Conservation (phyloP, 768 basidiomycete genomes). For the Grammothele lineata region DNA sequence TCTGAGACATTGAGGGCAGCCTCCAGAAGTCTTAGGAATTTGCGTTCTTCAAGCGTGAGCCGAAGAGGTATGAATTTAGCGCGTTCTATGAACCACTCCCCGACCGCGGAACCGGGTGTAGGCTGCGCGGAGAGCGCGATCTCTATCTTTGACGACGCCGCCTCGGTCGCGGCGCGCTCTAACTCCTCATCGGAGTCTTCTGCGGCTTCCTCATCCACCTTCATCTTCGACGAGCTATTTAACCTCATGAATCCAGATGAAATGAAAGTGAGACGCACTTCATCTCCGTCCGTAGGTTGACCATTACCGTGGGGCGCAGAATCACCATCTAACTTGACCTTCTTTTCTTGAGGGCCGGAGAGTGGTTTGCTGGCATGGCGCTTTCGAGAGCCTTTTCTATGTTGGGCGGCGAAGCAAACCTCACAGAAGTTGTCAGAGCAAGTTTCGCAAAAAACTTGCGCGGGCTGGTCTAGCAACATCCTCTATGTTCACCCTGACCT, state of each 20-base stretch:
- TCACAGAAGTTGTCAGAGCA: slow-evolving; percentile 77
- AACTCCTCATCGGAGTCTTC: slow-evolving; percentile 33
- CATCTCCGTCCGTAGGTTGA: slow-evolving; percentile 29
- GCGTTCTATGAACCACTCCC: slow-evolving; percentile 84
- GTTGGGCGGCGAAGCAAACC: slow-evolving; percentile 83
- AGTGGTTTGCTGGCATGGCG: slow-evolving; percentile 53
- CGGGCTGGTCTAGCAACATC: slow-evolving; percentile 66
- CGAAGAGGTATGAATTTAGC: slow-evolving; percentile 80
- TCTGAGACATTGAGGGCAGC: slow-evolving; percentile 83
- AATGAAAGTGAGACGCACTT: slow-evolving; percentile 20
- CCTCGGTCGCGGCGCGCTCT: slow-evolving; percentile 21
- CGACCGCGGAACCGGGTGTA: slow-evolving; percentile 53
- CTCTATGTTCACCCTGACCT: neutral
- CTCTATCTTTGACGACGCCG: slow-evolving; percentile 31
- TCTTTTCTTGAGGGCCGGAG: slow-evolving; percentile 13
- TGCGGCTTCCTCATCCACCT: slow-evolving; percentile 31
- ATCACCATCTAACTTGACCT: slow-evolving; percentile 15
- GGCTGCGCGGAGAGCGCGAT: slow-evolving; percentile 56
- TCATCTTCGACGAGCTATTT: slow-evolving; percentile 29
- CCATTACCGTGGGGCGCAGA: slow-evolving; percentile 22
- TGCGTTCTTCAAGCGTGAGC: slow-evolving; percentile 70
- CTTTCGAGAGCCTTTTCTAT: slow-evolving; percentile 77
- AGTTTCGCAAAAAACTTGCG: slow-evolving; percentile 65
- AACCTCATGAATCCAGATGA: no score
- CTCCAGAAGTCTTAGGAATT: slow-evolving; percentile 79